Base-by-base conservation (phyloP, 2,329 filamentous ascomycete species). In the Verticillium zaregamsianum region DNA sequence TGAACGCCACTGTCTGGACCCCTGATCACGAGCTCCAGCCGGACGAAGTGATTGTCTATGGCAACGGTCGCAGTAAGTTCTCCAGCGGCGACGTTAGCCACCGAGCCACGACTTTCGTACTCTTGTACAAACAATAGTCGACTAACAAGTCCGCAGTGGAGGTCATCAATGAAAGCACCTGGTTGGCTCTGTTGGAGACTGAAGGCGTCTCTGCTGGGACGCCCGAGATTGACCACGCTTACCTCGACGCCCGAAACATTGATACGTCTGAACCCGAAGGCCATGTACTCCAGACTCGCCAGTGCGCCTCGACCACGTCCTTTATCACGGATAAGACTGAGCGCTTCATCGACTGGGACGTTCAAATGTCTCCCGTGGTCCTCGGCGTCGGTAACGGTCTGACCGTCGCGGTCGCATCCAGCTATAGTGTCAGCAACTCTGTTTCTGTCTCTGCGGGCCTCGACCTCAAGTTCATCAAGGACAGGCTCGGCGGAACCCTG, bases 291-390 rank as follows among this genome's bases (percentile, higher is more conserved):
- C 39, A 45, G 39, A n/a, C 39, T 9, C 63, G 61, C 20, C 52
- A 64, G 32, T 63, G 63, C 57, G 49, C 33, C 39, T 35, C 39
- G 57, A 61, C 49, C 56, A 60, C 35, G 45, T 54, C 57, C 23
- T 59, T 32, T 32, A 49, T 64, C 5, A 52, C 54, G 37, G 61
- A 63, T 57, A 58, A 37, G 23, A 58, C 25, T 5, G 11, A 61
- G 59, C 61, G 63, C 33, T 64, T 64, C 45, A 59, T 63, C 55
- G 61, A 64, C 59, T 63, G 61, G 63, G 63, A 64, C 54, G 57
- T 61, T 8, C 61, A 63, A 39, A 63, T 63, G 61, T 63, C 61
- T 15, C 63, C 63, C n/a, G 61, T 64, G 33, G 59, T 64, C 52
- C 60, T 63, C 20, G 63, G 61, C 17, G 52, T 56, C 25, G 57